Conservation (phyloP, 148 eudicot genomes). For the Pouteria glomerata region DNA sequence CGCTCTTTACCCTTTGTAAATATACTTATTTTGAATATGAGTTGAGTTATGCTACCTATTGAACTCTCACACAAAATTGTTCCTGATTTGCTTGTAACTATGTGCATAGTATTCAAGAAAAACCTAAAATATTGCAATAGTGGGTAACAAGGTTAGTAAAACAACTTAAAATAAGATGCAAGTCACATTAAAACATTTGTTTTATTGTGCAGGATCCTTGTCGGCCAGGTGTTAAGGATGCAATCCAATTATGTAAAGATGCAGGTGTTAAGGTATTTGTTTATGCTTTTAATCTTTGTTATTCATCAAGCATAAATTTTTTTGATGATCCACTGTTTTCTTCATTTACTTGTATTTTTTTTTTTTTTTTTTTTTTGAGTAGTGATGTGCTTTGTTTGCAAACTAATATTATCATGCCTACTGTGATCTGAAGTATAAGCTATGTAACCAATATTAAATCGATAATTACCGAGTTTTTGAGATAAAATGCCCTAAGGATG, state of each 20-base stretch:
- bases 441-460: not conserved
- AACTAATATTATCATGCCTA: not conserved
- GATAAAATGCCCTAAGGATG: too few species aligned
- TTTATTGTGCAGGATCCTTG: conserved; percentile 93
- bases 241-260: conserved; percentile 56
- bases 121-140: not conserved
- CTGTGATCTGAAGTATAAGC: not conserved
- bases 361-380: too few species aligned
- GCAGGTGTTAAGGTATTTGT: conserved; percentile 76
- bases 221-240: conserved; percentile 66
- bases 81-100: not conserved
- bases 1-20: not conserved
- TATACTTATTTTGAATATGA: not conserved
- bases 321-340: too few species aligned
- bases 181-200: too few species aligned
- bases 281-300: not conserved
- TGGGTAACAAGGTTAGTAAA: not conserved
- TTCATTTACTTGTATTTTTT: too few species aligned
- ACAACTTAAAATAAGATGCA: not conserved
- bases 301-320: not conserved
- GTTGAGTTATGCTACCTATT: not conserved
- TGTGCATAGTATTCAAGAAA: not conserved
- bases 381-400: not conserved
- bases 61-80: not conserved
- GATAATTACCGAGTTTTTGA: too few species aligned